Evolutionary conservation across 768 basidiomycete genomes (phyloP), one percentile per base, ranked within the genome.

Genomic region (Pleurotus cornucopiae): DNA sequence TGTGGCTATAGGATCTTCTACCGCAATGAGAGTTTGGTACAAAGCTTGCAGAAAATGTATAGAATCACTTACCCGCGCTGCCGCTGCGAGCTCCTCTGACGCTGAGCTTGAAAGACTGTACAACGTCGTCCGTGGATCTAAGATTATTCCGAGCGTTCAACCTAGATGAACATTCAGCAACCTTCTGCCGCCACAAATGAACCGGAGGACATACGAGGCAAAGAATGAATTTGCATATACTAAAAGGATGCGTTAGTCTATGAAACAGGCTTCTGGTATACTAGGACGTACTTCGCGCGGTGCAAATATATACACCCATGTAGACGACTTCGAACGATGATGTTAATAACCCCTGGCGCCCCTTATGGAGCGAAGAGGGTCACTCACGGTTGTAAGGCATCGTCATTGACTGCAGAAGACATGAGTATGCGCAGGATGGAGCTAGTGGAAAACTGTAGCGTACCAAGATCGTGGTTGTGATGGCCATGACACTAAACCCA

Each of bases 381-480:
- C 30, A 21, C 49, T 39, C n/a, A 51, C 49, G 16, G 37, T 51
- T 51, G 34, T 51, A 51, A 6, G 49, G 49, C 49, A 51, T 51
- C 26, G 37, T 34, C 49, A 51, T 51, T 6, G 49, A 30, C 49
- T 51, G 16, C n/a, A 48, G 30, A 51, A 13, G 7, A 16, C 49
- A 20, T 51, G n/a, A 30, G 16, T 9, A n/a, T 34, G 26, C 11
- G 6, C 6, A 6, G 11, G 6, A 13, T 13, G 30, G n/a, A 30
- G n/a, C 12, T 3, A 11, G 25, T 11, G 14, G 6, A 51, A 6
- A 7, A 11, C 14, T 13, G 30, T 7, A 25, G 16, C 49, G 20
- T 37, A 51, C 49, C 49, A 51, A 37, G n/a, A 51, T 38, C 20
- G 49, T 51, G 30, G 49, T 51, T 51, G 49, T 34, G 16, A 51